These are phyloP conservation scores for Aethionema arabicum DNA, from an alignment of 345 rosid genomes.

Conservation along the genomic window DNA sequence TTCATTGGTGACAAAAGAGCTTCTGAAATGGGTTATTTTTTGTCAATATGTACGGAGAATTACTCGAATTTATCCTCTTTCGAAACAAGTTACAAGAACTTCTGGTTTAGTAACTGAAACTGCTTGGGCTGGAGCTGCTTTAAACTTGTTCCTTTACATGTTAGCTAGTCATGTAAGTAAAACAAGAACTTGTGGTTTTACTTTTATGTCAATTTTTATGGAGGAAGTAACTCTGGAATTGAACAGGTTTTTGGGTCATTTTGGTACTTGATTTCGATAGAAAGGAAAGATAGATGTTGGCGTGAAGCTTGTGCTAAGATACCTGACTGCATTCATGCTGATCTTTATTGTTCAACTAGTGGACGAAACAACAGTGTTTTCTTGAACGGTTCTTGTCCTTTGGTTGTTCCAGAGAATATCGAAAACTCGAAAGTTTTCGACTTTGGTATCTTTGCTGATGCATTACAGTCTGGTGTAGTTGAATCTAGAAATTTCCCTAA, in stretches of 20 bases:
- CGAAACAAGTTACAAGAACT: conserved; percentile 38
- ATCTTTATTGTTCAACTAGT: conserved; percentile 29
- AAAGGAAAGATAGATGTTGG: conserved; percentile 44
- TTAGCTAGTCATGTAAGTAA: conserved; percentile 42
- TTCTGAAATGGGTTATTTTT: conserved; percentile 37
- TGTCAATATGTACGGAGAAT: conserved; percentile 43
- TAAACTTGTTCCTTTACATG: conserved; percentile 40
- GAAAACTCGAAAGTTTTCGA: conserved; percentile 32
- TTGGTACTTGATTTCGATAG: conserved; percentile 45
- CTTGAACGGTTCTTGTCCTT: conserved; percentile 30
- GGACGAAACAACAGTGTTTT: conserved; percentile 8
- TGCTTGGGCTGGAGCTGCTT: conserved; percentile 46
- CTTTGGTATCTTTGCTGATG: conserved; percentile 43
- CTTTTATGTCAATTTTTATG: neutral
- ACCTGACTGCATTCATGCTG: fast-evolving
- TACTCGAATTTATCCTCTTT: conserved; percentile 35
- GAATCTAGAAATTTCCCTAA: conserved; percentile 35
- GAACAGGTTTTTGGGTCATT: conserved; percentile 37
- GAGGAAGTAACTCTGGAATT: neutral
- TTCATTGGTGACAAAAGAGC: conserved; percentile 37
- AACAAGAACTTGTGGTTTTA: neutral
- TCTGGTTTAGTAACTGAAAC: conserved; percentile 42
- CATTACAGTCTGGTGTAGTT: conserved; percentile 39
- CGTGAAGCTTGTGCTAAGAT: conserved; percentile 35
- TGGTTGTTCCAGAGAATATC: conserved; percentile 31